These are phyloP conservation scores for Termitomyces sp. DNA, from an alignment of 768 basidiomycete genomes.

Conservation along the genomic window DNA sequence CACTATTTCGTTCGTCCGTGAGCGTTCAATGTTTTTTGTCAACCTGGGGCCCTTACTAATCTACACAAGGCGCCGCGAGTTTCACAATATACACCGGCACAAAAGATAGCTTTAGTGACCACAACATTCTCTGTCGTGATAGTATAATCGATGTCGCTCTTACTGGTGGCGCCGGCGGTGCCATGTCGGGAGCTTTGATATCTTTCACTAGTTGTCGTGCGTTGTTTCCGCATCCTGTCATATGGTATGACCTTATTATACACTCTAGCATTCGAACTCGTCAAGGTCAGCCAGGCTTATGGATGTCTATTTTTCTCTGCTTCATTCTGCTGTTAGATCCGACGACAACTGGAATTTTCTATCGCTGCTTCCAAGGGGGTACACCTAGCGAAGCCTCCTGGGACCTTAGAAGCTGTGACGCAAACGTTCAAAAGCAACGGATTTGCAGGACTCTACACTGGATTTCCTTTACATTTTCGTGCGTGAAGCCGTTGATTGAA, in stretches of 20 bases:
- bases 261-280: conserved; percentile 80
- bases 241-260: conserved; percentile 1
- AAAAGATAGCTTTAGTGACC: conserved; percentile 64
- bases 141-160: conserved; percentile 65
- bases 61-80: conserved; percentile 61
- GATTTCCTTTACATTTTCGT: conserved; percentile 86
- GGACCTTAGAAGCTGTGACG: conserved; percentile 70
- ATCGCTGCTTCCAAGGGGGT: conserved; percentile 80
- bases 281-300: conserved; percentile 57
- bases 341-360: conserved; percentile 86
- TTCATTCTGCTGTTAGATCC: conserved; percentile 46
- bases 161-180: conserved; percentile 79
- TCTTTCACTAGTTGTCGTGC: conserved; percentile 85
- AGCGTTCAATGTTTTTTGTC: conserved; percentile 29
- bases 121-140: conserved; percentile 53
- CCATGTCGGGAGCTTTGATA: conserved; percentile 84
- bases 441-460: conserved; percentile 67
- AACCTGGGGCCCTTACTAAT: conserved; percentile 2
- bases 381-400: conserved; percentile 68
- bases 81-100: conserved; percentile 88
- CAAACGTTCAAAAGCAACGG: conserved; percentile 70
- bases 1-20: conserved; percentile 95
- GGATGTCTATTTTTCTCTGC: conserved; percentile 4
- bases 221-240: conserved; percentile 24
- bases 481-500: conserved; percentile 19